phyloP scores from a whole-genome alignment of 2,329 filamentous ascomycete genomes.

The Tolypocladium tundrense region DNA sequence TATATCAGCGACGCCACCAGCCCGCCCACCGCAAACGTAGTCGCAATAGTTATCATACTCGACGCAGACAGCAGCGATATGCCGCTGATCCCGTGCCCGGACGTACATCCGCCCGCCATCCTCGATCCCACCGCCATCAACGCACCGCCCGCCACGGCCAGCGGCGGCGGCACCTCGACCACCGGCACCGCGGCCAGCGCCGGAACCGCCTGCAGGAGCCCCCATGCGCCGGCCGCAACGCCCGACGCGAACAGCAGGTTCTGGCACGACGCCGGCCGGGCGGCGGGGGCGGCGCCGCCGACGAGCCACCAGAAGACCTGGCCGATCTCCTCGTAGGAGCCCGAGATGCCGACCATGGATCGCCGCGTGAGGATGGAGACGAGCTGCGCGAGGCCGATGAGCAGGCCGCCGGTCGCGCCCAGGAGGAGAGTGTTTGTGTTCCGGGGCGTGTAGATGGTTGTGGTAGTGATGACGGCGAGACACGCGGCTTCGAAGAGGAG shows the following conservation, averaged over 20 bases:
- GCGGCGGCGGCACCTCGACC: conserved; percentile 21
- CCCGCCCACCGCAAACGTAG: conserved; percentile 44
- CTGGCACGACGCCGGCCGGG: conserved; percentile 23
- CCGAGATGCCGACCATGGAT: conserved; percentile 49
- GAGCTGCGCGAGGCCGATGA: conserved; percentile 49
- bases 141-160: conserved; percentile 43
- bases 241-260: conserved; percentile 44
- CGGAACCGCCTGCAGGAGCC: conserved; percentile 22
- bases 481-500: conserved; percentile 32
- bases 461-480: conserved; percentile 27
- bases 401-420: conserved; percentile 43
- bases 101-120: conserved; percentile 56
- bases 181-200: conserved; percentile 13
- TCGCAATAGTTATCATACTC: conserved; percentile 50
- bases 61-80: conserved; percentile 51
- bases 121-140: conserved; percentile 50
- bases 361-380: conserved; percentile 42
- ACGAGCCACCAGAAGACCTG: conserved; percentile 38
- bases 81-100: conserved; percentile 59
- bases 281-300: conserved; percentile 13
- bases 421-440: conserved; percentile 23
- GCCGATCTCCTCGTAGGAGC: conserved; percentile 50
- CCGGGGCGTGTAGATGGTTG: conserved; percentile 20
- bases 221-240: conserved; percentile 35
- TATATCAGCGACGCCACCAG: conserved; percentile 17